phyloP scores from a whole-genome alignment of 2,329 filamentous ascomycete species.

The Elsinoe arachidis region DNA sequence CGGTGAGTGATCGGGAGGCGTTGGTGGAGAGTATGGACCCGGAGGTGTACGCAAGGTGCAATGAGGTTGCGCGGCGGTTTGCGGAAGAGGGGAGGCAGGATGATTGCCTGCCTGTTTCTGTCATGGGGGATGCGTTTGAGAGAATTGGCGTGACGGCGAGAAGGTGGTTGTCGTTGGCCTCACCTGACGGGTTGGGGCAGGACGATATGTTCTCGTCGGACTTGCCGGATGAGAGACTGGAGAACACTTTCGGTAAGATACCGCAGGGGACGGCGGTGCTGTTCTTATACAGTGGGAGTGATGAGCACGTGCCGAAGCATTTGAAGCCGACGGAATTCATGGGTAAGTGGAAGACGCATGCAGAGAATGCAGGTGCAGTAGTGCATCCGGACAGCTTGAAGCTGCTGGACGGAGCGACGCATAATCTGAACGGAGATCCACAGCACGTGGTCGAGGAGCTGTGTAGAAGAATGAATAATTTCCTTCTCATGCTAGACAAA shows the following conservation, averaged over 20 bases:
- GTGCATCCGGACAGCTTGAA: conserved; percentile 43
- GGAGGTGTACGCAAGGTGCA: conserved; percentile 33
- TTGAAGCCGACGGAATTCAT: conserved; percentile 53
- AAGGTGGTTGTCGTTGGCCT: conserved; percentile 51
- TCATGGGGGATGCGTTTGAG: conserved; percentile 25
- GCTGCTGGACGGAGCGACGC: conserved; percentile 41
- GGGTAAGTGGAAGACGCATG: conserved; percentile 45
- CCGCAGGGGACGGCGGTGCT: conserved; percentile 46
- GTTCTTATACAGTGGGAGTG: conserved; percentile 56
- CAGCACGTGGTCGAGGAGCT: conserved; percentile 42
- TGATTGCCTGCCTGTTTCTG: conserved; percentile 44
- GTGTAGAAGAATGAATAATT: conserved; percentile 42
- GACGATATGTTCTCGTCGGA: conserved; percentile 88
- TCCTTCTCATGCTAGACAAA: conserved; percentile 21
- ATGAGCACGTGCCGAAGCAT: conserved; percentile 53
- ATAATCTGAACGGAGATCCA: conserved; percentile 42
- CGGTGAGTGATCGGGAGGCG: conserved; percentile 68
- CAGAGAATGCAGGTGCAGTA: conserved; percentile 35
- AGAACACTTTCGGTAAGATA: conserved; percentile 57
- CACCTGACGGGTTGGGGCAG: conserved; percentile 52
- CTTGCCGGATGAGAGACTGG: conserved; percentile 50
- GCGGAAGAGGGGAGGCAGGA: conserved; percentile 46
- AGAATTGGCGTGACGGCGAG: conserved; percentile 44
- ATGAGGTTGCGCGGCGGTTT: conserved; percentile 44
- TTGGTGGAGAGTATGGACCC: conserved; percentile 40